These are phyloP conservation scores for Ogataea paraovalis DNA, from an alignment of 805 yeast species.

Conservation along the genomic window DNA sequence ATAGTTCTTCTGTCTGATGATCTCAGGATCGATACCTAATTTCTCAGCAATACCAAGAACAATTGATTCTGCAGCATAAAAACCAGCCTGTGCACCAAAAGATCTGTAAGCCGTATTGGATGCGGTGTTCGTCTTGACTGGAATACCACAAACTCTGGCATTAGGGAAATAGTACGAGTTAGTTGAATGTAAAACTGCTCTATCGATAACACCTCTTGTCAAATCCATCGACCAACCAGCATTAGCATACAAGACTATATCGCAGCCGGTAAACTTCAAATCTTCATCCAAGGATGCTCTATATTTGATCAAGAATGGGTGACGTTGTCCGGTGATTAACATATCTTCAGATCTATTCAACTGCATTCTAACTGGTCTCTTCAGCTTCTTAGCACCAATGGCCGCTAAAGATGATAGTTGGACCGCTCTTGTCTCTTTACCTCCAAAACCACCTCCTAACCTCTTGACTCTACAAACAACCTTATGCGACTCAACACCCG, in stretches of 20 bases:
- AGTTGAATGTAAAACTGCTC: constrained; percentile 41
- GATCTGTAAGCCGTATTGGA: constrained; percentile 48
- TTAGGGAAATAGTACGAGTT: constrained; percentile 42
- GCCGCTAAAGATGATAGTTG: constrained; percentile 37
- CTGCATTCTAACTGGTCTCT: constrained; percentile 39
- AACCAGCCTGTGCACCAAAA: constrained; percentile 49
- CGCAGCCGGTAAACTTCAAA: constrained; percentile 37
- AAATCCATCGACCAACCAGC: constrained; percentile 49
- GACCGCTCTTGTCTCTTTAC: constrained; percentile 42
- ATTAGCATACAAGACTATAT: constrained; percentile 38
- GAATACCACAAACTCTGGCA: constrained; percentile 34
- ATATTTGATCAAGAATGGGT: constrained; percentile 43
- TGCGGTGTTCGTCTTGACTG: constrained; percentile 42
- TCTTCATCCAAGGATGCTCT: constrained; percentile 39
- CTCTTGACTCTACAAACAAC: constrained; percentile 40
- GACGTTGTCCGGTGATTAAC: constrained; percentile 44
- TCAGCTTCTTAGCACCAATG: constrained; percentile 40
- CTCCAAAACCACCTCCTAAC: constrained; percentile 50
- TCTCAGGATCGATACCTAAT: constrained; percentile 37
- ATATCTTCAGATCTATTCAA: constrained; percentile 41
- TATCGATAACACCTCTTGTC: constrained; percentile 45
- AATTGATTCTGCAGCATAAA: constrained; percentile 40
- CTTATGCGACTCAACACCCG: constrained; percentile 39
- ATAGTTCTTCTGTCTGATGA: constrained; percentile 36
- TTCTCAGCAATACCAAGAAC: constrained; percentile 37